Evolutionary conservation across 2,329 filamentous ascomycete species (phyloP), one percentile per base, ranked within the genome.

Genomic region (Daldinia sp.): DNA sequence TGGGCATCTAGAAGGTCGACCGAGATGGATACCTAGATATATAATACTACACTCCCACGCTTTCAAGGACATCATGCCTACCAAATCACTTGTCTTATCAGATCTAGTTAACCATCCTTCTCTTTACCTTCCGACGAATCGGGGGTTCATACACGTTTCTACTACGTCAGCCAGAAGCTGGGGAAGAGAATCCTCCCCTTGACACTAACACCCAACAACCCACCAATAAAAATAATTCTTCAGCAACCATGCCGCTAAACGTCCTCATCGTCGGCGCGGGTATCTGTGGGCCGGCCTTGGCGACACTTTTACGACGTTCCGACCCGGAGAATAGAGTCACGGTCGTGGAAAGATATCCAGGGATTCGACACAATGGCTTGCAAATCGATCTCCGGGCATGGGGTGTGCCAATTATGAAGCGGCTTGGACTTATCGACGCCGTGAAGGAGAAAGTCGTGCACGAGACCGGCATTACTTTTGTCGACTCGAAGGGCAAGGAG

Each of bases 261-360:
- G 71, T 86, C 41, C 80, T 86, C 63, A 82, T 86, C 62, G 74
- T 77, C 50, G 81, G 82, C 59, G 79, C 76, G 3, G 81, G 81
- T 59, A 75, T 83, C 29, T 78, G 78, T 19, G 82, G 81, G 3
- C 78, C 80, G 0, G 74, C 78, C 0, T 72, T 81, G 1, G 81
- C 79, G 6, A 76, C 75, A 51, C 77, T 78, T 71, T 75, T 83
- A 4, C 80, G 70, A 7, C 73, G 74, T 3, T 73, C 76, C 72
- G 49, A 71, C 65, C 72, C 77, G 2, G 70, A 73, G 23, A 73
- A 77, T 64, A 66, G 71, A 13, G 76, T 82, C 58, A 82, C 80
- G 2, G 62, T 83, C n/a, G 52, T 83, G 17, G 81, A 83, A 64
- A 77, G 80, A 2, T 71, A 72, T 8, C 61, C 76, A 0, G 34